Percentiles rank a stretch among this genome's conserved stretches.
phyloP scores from a whole-genome alignment of 202 grass and related monocot genomes.

The Elaeis oleifera region DNA sequence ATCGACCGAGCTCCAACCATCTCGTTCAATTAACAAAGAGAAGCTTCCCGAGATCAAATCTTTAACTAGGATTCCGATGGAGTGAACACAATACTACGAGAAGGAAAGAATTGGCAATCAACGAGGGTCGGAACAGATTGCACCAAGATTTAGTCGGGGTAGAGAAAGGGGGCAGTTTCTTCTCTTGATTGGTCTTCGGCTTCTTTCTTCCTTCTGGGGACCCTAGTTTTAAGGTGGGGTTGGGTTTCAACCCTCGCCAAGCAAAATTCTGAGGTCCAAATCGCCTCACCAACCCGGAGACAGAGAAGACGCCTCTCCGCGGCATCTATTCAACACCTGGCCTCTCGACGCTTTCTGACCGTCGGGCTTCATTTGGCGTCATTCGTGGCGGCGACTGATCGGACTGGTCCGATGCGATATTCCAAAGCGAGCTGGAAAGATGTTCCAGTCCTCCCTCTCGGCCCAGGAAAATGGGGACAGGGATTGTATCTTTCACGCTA shows the following conservation, averaged over 20 bases:
- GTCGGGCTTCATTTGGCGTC: too few relatives aligned
- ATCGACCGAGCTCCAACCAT: constrained; percentile 40
- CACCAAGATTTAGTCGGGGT: neutral
- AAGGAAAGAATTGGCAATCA: neutral
- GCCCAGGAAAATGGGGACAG: too few relatives aligned
- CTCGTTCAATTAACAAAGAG: too few relatives aligned
- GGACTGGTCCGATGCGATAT: neutral
- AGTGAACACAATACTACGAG: too few relatives aligned
- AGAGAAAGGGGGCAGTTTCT: constrained; percentile 16
- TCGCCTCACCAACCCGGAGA: neutral
- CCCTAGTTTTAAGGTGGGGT: neutral
- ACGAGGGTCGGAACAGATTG: neutral
- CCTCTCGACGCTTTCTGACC: too few relatives aligned
- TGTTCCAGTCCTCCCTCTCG: too few relatives aligned
- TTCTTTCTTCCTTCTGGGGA: neutral
- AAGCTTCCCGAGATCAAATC: too few relatives aligned
- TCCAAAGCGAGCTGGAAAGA: neutral
- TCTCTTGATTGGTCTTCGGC: neutral
- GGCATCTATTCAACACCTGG: too few relatives aligned
- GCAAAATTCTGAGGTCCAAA: constrained; percentile 54
- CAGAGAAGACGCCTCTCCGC: too few relatives aligned
- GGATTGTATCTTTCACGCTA: too few relatives aligned
- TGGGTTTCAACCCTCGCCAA: constrained; percentile 37
- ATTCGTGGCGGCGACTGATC: constrained; percentile 12
- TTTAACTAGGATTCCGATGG: too few relatives aligned